Conservation (phyloP, 2,329 filamentous ascomycete species). For the Venturia effusa region DNA sequence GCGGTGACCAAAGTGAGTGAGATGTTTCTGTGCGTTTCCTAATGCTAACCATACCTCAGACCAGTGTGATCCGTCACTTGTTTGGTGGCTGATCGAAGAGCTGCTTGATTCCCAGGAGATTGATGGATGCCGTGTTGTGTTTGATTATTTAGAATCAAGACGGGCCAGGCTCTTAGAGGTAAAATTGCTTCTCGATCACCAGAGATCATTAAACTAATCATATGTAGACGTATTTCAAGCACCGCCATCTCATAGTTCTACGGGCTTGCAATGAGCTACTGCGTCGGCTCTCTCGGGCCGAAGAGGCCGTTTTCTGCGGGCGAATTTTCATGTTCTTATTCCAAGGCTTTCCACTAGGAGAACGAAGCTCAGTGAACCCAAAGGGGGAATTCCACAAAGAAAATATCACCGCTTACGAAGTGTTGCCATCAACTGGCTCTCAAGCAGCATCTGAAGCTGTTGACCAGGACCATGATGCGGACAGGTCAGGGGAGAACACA, state of each 20-base stretch:
- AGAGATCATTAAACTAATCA: constrained; percentile 7
- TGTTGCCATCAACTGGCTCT: constrained; percentile 31
- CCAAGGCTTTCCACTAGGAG: constrained; percentile 90
- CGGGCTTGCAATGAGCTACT: constrained; percentile 90
- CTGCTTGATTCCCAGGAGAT: constrained; percentile 94
- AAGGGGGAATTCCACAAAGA: constrained; percentile 93
- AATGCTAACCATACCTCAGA: constrained; percentile 28
- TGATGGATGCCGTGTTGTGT: constrained; percentile 77
- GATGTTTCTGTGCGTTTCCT: constrained; percentile 15
- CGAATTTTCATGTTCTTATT: constrained; percentile 98
- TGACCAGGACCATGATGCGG: constrained; percentile 35
- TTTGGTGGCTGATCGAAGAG: constrained; percentile 89
- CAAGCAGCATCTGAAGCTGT: constrained; percentile 46
- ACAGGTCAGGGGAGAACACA: constrained; percentile 10
- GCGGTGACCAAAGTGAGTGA: constrained; percentile 68
- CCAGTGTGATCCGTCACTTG: constrained; percentile 62
- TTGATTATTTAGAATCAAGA: constrained; percentile 90
- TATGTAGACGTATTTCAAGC: constrained; percentile 24
- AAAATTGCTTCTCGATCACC: constrained; percentile 24
- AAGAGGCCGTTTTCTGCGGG: constrained; percentile 95
- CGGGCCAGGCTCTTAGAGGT: constrained; percentile 75
- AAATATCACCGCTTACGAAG: constrained; percentile 80
- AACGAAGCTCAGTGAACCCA: constrained; percentile 94
- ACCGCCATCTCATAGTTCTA: constrained; percentile 68
- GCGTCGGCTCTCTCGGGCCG: constrained; percentile 84